Evolutionary conservation across 345 rosid species (phyloP), one percentile per base, ranked within the genome.

Genomic region (Xanthoceras sorbifolium): DNA sequence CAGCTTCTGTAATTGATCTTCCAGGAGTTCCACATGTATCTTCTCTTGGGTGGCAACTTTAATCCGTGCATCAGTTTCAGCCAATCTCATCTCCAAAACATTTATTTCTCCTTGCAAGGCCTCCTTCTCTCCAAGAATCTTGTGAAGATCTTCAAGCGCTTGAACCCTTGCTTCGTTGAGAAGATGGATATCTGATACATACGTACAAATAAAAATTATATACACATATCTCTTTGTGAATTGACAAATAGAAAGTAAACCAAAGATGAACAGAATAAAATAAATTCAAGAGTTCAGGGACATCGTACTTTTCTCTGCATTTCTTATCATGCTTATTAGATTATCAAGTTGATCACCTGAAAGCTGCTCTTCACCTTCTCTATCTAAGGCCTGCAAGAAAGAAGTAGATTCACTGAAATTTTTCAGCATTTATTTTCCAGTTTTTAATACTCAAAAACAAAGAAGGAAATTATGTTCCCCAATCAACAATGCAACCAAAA

Each of bases 11-110:
- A 95, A 79, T 74, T 95, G 92, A 48, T 83, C 85, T 85, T 90
- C 94, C n/a, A 90, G 79, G 79, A 89, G 81, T 82, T 90, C 92
- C 28, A 84, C 91, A 22, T 84, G 92, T 77, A 85, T 78, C 88
- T 92, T 95, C 84, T 90, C 93, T 76, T 88, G 93, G 52, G 93
- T 83, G 82, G 98, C 89, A 73, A 86, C 84, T 85, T 82, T 86
- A 72, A 95, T 88, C 75, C 87, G 86, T n/a, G 93, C 98, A 86
- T 95, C 97, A 82, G 91, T 90, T 84, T 95, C 99, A 25, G 92
- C 87, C 85, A 93, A 67, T 83, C 82, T 92, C 92, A 84, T 86
- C 84, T 92, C 92, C 78, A 95, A 74, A 34, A 46, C 84, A 76
- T 71, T 89, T 60, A 92, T 90, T 83, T 93, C 97, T 78, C 92